A percentile compares a stretch with the other conserved stretches of the same genome.
These are phyloP conservation scores for Meira nashicola DNA, from an alignment of 1,284 basidiomycete genomes.

Conservation along the genomic window DNA sequence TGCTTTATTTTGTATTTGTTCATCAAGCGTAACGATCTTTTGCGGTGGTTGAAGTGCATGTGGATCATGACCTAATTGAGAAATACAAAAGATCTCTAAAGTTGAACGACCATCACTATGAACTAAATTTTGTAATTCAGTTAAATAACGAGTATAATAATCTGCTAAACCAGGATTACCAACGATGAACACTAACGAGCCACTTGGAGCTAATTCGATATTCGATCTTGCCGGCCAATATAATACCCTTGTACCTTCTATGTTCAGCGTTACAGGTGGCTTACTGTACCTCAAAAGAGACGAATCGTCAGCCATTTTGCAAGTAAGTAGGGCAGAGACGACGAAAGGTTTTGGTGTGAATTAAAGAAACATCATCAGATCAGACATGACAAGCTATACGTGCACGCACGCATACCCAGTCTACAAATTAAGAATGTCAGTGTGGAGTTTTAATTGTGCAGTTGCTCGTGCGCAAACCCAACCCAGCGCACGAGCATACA, in stretches of 20 bases:
- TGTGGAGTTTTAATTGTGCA: too few species aligned
- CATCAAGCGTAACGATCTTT: constrained; percentile 16
- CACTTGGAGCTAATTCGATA: neutral
- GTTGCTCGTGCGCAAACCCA: too few species aligned
- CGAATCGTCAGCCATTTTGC: too few species aligned
- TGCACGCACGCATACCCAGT: too few species aligned
- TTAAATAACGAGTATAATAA: constrained; percentile 36
- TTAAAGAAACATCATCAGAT: too few species aligned
- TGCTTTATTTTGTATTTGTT: constrained; percentile 34
- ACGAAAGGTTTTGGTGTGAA: too few species aligned
- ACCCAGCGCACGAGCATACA: too few species aligned
- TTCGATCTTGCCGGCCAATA: neutral
- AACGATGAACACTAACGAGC: constrained; percentile 34
- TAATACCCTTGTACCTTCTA: neutral
- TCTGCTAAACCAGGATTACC: constrained; percentile 37
- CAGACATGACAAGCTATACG: too few species aligned
- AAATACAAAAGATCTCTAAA: constrained; percentile 34
- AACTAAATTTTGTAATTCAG: constrained; percentile 8
- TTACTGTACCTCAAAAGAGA: too few species aligned
- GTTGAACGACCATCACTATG: neutral
- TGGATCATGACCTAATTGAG: constrained; percentile 36
- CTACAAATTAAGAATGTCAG: too few species aligned
- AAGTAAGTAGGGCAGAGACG: too few species aligned
- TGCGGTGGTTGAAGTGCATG: neutral
- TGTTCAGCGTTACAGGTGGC: neutral